phyloP scores from a whole-genome alignment of 331 rosid species.

The Saraca asoca region DNA sequence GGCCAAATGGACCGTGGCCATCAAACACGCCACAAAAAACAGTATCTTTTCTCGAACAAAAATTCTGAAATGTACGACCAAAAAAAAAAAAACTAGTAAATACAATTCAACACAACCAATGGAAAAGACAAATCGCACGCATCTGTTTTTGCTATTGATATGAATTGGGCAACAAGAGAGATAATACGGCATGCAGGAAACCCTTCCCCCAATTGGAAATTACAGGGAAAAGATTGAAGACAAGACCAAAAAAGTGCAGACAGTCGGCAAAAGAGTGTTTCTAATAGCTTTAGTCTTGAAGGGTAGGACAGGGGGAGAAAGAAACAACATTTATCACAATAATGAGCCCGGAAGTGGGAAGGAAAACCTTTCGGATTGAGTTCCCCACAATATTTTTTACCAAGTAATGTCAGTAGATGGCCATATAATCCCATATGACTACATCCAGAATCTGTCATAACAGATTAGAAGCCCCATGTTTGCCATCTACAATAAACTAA shows the following conservation, averaged over 20 bases:
- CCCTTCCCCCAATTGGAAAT: not conserved
- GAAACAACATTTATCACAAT: not conserved
- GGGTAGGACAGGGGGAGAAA: not conserved
- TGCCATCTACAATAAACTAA: constrained; percentile 21
- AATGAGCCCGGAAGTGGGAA: not conserved
- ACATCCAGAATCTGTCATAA: constrained; percentile 9
- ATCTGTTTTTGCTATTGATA: constrained; percentile 6
- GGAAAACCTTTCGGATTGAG: not conserved
- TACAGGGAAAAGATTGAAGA: not conserved
- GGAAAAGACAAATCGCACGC: constrained; percentile 25
- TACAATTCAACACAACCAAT: constrained; percentile 17
- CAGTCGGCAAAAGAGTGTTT: not conserved
- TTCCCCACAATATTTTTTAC: constrained; percentile 14
- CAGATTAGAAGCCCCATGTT: constrained; percentile 13
- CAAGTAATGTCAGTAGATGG: constrained; percentile 7
- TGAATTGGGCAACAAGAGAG: not conserved
- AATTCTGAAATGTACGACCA: constrained; percentile 73
- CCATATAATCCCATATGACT: too few species aligned
- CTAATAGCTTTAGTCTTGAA: too few species aligned
- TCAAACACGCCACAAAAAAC: constrained; percentile 95
- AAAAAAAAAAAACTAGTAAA: constrained; percentile 30
- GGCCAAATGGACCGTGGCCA: constrained; percentile 98
- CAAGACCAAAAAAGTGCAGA: not conserved
- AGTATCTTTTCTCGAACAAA: constrained; percentile 75
- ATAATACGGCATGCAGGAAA: not conserved